Evolutionary conservation across 139 green algal genomes (phyloP).

Genomic region (Coelastrella sp.): DNA sequence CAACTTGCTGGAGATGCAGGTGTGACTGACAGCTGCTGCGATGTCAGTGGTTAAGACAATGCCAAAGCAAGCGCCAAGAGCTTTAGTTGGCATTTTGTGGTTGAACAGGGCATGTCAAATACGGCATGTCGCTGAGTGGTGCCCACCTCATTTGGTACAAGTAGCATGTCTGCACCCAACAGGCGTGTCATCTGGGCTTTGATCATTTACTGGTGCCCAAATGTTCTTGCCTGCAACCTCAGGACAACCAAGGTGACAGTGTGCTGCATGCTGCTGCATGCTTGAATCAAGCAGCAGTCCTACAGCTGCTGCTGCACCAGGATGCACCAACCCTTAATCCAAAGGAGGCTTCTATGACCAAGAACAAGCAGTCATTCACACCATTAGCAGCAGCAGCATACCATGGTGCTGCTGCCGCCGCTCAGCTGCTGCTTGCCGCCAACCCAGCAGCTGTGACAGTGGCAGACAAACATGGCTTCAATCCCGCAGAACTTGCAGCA

Average conservation of each 20-base stretch:
- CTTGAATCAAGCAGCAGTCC: conserved; percentile 38
- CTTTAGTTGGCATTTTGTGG: too few species aligned
- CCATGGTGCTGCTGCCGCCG: conserved; percentile 45
- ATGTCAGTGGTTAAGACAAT: too few species aligned
- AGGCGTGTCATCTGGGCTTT: too few species aligned
- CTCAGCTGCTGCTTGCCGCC: conserved; percentile 43
- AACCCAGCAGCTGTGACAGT: conserved; percentile 17
- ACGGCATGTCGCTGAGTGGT: too few species aligned
- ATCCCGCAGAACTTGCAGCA: conserved; percentile 54
- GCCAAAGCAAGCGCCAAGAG: too few species aligned
- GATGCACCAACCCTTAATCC: not conserved
- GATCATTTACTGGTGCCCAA: too few species aligned
- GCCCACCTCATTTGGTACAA: too few species aligned
- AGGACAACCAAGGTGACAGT: conserved; percentile 80
- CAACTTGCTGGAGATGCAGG: conserved; percentile 30
- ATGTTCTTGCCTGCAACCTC: not conserved
- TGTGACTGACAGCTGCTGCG: not conserved
- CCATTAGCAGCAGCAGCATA: conserved; percentile 73
- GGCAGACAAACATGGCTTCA: conserved; percentile 60
- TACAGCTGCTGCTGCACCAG: conserved; percentile 44
- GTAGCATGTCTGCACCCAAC: too few species aligned
- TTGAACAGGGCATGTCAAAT: too few species aligned
- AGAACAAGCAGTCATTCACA: conserved; percentile 64
- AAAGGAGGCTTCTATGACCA: not conserved
- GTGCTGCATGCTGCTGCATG: conserved; percentile 77